A percentile compares a stretch with the other conserved stretches of the same genome.
Conservation (phyloP, 352 stramenopile species). For the Phytophthora melonis region DNA sequence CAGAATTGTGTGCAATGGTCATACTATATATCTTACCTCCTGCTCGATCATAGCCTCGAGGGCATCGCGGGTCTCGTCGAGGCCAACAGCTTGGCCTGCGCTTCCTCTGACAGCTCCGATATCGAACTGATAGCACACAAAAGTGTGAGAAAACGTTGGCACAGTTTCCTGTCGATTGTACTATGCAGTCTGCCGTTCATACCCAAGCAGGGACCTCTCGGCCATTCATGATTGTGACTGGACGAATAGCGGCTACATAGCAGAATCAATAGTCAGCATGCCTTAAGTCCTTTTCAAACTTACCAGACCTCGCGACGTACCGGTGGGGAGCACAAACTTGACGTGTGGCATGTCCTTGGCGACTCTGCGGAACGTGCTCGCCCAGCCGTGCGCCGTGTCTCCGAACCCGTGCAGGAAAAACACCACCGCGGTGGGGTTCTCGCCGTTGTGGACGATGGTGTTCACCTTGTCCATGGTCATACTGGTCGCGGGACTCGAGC, state of each 20-base stretch:
- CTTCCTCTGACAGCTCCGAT: not conserved
- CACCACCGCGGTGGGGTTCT: constrained; percentile 35
- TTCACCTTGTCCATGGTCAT: constrained; percentile 47
- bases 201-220: constrained; percentile 93
- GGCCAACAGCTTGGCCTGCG: constrained; percentile 3
- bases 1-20: no score
- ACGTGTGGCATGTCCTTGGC: constrained; percentile 66
- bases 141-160: not conserved
- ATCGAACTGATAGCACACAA: not conserved
- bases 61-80: constrained; percentile 18
- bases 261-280: not conserved
- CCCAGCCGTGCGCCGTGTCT: constrained; percentile 90
- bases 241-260: constrained; percentile 73
- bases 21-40: not conserved
- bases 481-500: not conserved
- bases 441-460: constrained; percentile 36
- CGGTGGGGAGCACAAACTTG: constrained; percentile 79
- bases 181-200: not conserved
- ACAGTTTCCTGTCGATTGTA: no score
- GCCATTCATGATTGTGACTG: constrained; percentile 94
- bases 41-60: constrained; percentile 17
- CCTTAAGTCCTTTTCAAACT: not conserved
- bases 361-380: constrained; percentile 62
- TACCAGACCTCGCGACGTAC: not conserved
- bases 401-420: constrained; percentile 92